These are phyloP conservation scores for Sclerotinia borealis DNA, from an alignment of 2,329 filamentous ascomycete genomes.

Conservation along the genomic window DNA sequence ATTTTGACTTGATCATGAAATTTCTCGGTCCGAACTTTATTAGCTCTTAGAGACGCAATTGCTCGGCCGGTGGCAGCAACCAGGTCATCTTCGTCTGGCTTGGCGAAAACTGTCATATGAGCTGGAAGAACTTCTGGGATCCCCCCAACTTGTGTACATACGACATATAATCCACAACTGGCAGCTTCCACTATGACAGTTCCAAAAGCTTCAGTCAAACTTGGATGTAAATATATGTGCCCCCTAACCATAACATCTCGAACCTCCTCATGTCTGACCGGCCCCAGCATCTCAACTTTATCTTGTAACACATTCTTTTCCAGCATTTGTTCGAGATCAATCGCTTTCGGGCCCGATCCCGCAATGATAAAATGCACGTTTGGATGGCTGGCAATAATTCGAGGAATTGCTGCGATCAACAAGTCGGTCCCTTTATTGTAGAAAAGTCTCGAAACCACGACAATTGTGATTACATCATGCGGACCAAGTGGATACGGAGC, in stretches of 20 bases:
- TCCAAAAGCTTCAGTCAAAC: constrained; percentile 91
- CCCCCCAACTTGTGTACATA: constrained; percentile 91
- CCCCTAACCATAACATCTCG: constrained; percentile 95
- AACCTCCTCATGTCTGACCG: constrained; percentile 92
- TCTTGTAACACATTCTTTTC: constrained; percentile 93
- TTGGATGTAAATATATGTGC: constrained; percentile 94
- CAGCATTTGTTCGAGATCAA: constrained; percentile 96
- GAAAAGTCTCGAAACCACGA: constrained; percentile 94
- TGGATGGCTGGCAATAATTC: constrained; percentile 80
- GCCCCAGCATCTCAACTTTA: constrained; percentile 84
- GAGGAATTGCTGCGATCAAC: constrained; percentile 90
- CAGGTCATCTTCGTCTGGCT: constrained; percentile 92
- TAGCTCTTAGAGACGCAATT: constrained; percentile 77
- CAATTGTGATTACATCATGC: constrained; percentile 85
- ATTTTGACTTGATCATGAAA: constrained; percentile 96
- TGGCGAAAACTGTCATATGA: constrained; percentile 97
- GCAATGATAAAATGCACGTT: constrained; percentile 97
- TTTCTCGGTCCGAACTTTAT: constrained; percentile 81
- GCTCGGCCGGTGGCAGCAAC: constrained; percentile 84
- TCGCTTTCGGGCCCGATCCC: constrained; percentile 91
- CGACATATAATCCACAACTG: constrained; percentile 91
- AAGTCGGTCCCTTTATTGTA: constrained; percentile 99
- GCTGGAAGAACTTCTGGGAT: constrained; percentile 93
- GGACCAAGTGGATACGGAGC: constrained; percentile 66
- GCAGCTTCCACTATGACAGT: constrained; percentile 97